These are phyloP conservation scores for Microsporum canis DNA, from an alignment of 2,329 filamentous ascomycete species.

Conservation along the genomic window DNA sequence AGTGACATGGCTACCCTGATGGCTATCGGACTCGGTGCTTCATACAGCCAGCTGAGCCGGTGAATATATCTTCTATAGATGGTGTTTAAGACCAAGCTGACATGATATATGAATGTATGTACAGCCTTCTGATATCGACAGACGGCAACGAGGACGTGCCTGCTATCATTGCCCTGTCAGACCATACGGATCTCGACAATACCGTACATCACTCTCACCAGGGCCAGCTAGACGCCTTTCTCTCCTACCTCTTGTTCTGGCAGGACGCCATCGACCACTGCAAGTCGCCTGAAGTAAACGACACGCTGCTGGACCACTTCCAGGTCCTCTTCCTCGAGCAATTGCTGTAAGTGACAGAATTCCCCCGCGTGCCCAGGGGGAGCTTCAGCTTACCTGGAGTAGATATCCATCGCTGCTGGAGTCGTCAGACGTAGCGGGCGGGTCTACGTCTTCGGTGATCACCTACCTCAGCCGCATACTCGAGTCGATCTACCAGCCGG, in stretches of 20 bases:
- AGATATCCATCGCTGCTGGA: conserved; percentile 92
- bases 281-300: conserved; percentile 79
- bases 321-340: conserved; percentile 94
- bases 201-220: conserved; percentile 67
- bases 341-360: conserved; percentile 53
- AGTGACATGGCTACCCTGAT: conserved; percentile 93
- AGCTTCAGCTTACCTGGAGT: not conserved
- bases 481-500: conserved; percentile 81
- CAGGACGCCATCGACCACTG: conserved; percentile 97
- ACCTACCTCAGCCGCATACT: conserved; percentile 87
- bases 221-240: conserved; percentile 80
- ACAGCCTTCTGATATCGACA: conserved; percentile 67
- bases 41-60: conserved; percentile 57
- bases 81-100: not conserved
- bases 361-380: too few species aligned
- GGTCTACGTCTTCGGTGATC: conserved; percentile 88
- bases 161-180: conserved; percentile 75
- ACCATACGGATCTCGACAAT: conserved; percentile 65
- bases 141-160: conserved; percentile 60
- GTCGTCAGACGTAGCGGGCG: conserved; percentile 92
- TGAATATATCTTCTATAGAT: conserved; percentile 19
- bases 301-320: conserved; percentile 89
- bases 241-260: conserved; percentile 94
- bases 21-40: conserved; percentile 83
- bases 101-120: not conserved